These are phyloP conservation scores for Glycine tomentella DNA, from an alignment of 306 rosid genomes.

Conservation along the genomic window DNA sequence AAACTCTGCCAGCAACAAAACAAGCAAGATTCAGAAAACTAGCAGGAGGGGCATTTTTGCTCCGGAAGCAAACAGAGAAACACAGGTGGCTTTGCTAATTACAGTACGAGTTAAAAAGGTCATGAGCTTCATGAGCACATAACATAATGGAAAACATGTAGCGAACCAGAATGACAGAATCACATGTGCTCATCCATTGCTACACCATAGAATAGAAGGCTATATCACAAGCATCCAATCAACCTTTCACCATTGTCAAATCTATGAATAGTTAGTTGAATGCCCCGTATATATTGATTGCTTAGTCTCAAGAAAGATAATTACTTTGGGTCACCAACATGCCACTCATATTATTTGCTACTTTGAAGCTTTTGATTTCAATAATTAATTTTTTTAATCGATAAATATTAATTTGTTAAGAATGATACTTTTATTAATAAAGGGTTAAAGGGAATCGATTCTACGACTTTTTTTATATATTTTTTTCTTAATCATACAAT, in stretches of 20 bases:
- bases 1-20: conserved; percentile 15
- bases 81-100: conserved; percentile 33
- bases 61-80: conserved; percentile 43
- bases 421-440: no score
- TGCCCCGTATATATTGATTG: background rate
- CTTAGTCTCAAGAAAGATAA: background rate
- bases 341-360: background rate
- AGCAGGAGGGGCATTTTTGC: background rate
- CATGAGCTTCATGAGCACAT: conserved; percentile 14
- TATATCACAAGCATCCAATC: background rate
- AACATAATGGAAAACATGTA: conserved; percentile 6
- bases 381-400: background rate
- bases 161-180: conserved; percentile 29
- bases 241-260: conserved; percentile 33
- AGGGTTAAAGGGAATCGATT: no score
- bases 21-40: conserved; percentile 24
- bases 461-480: no score
- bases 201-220: background rate
- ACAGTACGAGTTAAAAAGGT: background rate
- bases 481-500: no score
- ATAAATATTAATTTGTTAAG: no score
- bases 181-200: conserved; percentile 37
- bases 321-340: conserved; percentile 8
- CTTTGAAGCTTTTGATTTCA: conserved; percentile 12
- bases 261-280: conserved; percentile 3